These are phyloP conservation scores for Lecanoromycetidae sp. DNA, from an alignment of 2,329 filamentous ascomycete species.

Conservation along the genomic window DNA sequence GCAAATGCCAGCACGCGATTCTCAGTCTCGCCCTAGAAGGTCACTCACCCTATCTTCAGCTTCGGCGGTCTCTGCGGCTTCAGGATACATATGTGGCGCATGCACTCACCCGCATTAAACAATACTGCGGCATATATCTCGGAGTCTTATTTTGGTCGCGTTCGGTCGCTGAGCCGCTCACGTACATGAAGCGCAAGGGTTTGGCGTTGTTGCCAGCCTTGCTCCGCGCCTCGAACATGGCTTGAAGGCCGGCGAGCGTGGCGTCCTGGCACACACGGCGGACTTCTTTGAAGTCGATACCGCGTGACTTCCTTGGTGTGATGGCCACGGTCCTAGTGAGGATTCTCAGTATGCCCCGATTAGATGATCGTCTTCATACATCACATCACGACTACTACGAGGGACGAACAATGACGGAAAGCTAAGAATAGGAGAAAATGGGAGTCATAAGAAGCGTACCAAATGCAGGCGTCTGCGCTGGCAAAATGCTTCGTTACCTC, in stretches of 20 bases:
- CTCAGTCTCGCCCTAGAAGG: constrained; percentile 6
- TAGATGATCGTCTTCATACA: background rate
- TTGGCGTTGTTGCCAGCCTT: background rate
- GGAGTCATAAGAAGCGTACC: background rate
- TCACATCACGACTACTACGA: background rate
- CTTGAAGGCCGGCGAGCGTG: constrained; percentile 2
- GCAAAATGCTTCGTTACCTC: background rate
- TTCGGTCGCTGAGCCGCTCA: constrained; percentile 9
- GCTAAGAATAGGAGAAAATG: background rate
- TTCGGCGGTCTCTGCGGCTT: background rate
- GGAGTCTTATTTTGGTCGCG: constrained; percentile 11
- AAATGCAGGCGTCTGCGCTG: constrained; percentile 10
- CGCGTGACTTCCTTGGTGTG: constrained; percentile 5
- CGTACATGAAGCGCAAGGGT: constrained; percentile 9
- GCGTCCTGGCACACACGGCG: constrained; percentile 3
- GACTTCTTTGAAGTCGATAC: constrained; percentile 2
- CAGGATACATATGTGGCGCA: background rate
- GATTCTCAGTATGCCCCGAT: background rate
- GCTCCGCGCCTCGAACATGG: background rate
- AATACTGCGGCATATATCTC: constrained; percentile 2
- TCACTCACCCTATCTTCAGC: background rate
- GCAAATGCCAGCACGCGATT: constrained; percentile 7
- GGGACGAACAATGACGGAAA: background rate
- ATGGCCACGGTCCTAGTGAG: constrained; percentile 9
- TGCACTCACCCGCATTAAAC: constrained; percentile 8